Conservation (phyloP, 1,284 basidiomycete species). For the Puccinia triticina region DNA sequence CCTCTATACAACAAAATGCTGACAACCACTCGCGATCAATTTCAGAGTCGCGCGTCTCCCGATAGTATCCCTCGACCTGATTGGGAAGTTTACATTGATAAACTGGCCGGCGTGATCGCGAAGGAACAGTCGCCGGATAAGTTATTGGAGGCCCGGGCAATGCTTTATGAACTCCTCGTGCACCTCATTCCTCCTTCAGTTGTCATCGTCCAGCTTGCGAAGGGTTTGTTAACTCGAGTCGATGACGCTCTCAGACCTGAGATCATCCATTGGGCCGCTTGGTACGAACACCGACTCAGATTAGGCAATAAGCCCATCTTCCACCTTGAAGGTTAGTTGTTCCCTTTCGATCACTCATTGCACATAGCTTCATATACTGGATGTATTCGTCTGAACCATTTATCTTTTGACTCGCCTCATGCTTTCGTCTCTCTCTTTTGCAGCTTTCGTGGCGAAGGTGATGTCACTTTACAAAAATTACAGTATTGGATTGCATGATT, state of each 20-base stretch:
- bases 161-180: constrained; percentile 91
- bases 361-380: not conserved
- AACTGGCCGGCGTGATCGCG: constrained; percentile 91
- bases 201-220: constrained; percentile 84
- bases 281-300: constrained; percentile 90
- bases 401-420: not conserved
- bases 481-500: constrained; percentile 52
- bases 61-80: constrained; percentile 86
- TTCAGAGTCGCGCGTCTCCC: constrained; percentile 64
- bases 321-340: constrained; percentile 70
- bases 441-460: constrained; percentile 57
- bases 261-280: constrained; percentile 93
- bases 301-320: constrained; percentile 91
- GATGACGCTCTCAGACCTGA: constrained; percentile 86
- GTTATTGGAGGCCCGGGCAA: constrained; percentile 86
- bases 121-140: constrained; percentile 86
- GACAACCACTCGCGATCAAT: not conserved
- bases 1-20: not conserved
- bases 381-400: not conserved
- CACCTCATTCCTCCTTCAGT: constrained; percentile 97
- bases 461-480: constrained; percentile 57
- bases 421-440: not conserved
- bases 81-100: constrained; percentile 96
- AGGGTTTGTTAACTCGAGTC: constrained; percentile 79
- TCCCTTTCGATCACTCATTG: not conserved